phyloP scores from a whole-genome alignment of 2,329 filamentous ascomycete genomes.

The Neurospora sp. region DNA sequence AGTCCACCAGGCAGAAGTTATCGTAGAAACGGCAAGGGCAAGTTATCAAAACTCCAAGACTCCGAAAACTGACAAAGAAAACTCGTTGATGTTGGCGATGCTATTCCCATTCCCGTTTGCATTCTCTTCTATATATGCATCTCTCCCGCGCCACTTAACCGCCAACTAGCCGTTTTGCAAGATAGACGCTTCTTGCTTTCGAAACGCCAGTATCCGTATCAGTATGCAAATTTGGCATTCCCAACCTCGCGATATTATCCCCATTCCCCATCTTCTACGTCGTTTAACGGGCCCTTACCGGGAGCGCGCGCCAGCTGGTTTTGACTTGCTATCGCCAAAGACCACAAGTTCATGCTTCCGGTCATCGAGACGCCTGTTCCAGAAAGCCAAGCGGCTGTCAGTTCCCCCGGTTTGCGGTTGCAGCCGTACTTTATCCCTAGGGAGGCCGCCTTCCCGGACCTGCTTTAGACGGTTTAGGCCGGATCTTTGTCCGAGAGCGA shows the following conservation, averaged over 20 bases:
- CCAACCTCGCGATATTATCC: background rate
- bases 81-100: background rate
- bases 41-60: background rate
- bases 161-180: background rate
- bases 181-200: background rate
- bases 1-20: background rate
- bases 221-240: background rate
- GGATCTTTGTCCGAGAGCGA: background rate
- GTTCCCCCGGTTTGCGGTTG: background rate
- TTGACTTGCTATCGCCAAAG: background rate
- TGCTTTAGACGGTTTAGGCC: background rate
- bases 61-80: background rate
- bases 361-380: background rate
- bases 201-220: background rate
- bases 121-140: background rate
- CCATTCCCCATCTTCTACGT: background rate
- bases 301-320: background rate
- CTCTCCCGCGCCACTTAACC: background rate
- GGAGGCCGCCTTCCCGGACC: conserved; percentile 2
- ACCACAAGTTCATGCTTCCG: background rate
- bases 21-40: background rate
- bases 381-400: conserved; percentile 2
- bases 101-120: background rate
- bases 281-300: background rate
- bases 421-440: conserved; percentile 11